A percentile compares a stretch with the other conserved stretches of the same genome.
These are phyloP conservation scores for Ceratobasidium theobromae DNA, from an alignment of 1,284 basidiomycete genomes.

Conservation along the genomic window DNA sequence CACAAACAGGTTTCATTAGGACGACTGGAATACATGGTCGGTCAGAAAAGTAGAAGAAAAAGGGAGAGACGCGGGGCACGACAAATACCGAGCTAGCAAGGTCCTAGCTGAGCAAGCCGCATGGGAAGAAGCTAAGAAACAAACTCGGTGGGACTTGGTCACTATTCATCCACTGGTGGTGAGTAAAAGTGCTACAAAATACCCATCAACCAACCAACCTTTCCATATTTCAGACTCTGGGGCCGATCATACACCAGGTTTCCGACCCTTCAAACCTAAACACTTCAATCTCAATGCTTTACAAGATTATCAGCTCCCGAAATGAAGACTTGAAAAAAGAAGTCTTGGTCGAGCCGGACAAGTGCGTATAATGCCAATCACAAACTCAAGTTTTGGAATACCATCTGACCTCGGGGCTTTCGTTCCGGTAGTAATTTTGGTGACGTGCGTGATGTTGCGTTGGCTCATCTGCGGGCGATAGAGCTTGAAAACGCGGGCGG, in stretches of 20 bases:
- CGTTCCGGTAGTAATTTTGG: constrained; percentile 44
- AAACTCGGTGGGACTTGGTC: constrained; percentile 45
- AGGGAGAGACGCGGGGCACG: constrained; percentile 48
- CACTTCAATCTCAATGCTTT: constrained; percentile 15
- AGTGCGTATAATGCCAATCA: too few relatives aligned
- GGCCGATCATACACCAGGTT: constrained; percentile 39
- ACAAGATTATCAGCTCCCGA: not conserved
- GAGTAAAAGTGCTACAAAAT: too few relatives aligned
- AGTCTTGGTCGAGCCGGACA: constrained; percentile 9
- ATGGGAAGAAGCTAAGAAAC: constrained; percentile 60
- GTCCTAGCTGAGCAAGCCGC: constrained; percentile 66
- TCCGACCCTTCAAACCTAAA: constrained; percentile 13
- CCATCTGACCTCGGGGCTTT: too few relatives aligned
- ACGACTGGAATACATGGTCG: constrained; percentile 67
- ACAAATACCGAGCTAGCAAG: constrained; percentile 64
- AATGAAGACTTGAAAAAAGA: constrained; percentile 9
- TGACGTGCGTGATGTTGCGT: constrained; percentile 64
- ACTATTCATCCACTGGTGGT: constrained; percentile 41
- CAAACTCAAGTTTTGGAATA: too few relatives aligned
- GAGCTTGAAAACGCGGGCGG: constrained; percentile 58
- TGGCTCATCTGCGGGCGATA: constrained; percentile 58
- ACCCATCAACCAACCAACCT: too few relatives aligned
- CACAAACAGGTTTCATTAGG: too few relatives aligned
- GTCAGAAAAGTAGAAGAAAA: constrained; percentile 56
- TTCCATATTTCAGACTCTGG: constrained; percentile 46